Percentiles rank a stretch among this genome's conserved stretches.
These are phyloP conservation scores for Solanum hybrid DNA, from an alignment of 305 asterid species.

Conservation along the genomic window DNA sequence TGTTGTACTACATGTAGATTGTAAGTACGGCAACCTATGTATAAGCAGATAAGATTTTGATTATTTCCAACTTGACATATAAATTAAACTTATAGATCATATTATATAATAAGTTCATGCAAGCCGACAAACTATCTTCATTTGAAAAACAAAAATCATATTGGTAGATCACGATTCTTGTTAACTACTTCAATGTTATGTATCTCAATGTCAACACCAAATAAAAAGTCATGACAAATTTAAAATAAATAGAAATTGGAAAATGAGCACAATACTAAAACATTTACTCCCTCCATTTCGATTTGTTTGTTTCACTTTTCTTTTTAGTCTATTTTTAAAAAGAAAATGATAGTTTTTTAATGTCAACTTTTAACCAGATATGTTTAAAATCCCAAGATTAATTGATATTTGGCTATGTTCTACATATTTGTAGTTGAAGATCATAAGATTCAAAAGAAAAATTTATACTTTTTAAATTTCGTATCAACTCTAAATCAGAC, in stretches of 20 bases:
- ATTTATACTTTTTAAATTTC: neutral
- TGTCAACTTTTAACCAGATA: neutral
- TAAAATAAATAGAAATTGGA: neutral
- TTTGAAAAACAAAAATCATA: neutral
- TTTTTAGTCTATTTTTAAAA: neutral
- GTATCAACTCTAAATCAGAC: neutral
- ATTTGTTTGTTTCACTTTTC: neutral
- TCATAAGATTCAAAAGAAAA: neutral
- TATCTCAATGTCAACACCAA: neutral
- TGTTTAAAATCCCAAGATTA: neutral
- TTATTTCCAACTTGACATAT: neutral
- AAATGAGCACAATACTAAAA: neutral
- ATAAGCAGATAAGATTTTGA: conserved; percentile 1
- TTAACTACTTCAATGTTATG: neutral
- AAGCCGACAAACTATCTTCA: neutral
- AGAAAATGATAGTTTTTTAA: neutral
- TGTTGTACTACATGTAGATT: neutral
- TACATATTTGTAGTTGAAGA: neutral
- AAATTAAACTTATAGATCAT: neutral
- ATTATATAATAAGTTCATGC: neutral
- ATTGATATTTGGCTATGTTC: neutral
- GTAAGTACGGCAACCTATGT: neutral
- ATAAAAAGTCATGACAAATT: neutral
- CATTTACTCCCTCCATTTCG: neutral
- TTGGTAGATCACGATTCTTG: neutral